A percentile compares a stretch with the other conserved stretches of the same genome.
Evolutionary conservation across 2,329 filamentous ascomycete genomes (phyloP).

Genomic region (Grosmannia huntii): DNA sequence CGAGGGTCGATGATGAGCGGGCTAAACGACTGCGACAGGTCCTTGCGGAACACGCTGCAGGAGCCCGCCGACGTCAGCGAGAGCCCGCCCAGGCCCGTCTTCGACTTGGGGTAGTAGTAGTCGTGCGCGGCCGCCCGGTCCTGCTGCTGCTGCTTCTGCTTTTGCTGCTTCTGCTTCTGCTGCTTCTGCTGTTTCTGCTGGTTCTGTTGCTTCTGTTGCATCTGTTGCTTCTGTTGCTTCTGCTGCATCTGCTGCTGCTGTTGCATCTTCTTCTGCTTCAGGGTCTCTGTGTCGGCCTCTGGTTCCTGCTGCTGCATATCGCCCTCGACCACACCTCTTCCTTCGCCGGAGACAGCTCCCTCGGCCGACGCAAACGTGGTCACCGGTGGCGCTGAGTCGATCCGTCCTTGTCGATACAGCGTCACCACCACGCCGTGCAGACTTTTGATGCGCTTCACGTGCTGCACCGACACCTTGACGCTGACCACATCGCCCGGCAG

Average conservation of each 20-base stretch:
- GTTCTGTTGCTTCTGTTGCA: neutral
- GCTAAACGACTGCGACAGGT: slow-evolving; percentile 77
- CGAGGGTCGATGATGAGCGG: slow-evolving; percentile 78
- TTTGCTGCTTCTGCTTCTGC: neutral
- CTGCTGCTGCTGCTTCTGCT: neutral
- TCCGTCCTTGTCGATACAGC: slow-evolving; percentile 77
- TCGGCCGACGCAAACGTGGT: slow-evolving; percentile 26
- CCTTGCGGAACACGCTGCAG: slow-evolving; percentile 89
- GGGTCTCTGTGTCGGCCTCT: neutral
- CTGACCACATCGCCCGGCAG: slow-evolving; percentile 74
- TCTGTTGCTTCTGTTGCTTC: neutral
- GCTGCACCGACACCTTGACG: slow-evolving; percentile 69
- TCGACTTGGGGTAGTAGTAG: slow-evolving; percentile 76
- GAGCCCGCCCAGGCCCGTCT: slow-evolving; percentile 73
- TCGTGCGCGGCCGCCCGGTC: slow-evolving; percentile 18
- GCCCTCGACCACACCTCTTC: neutral
- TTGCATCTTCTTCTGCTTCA: neutral
- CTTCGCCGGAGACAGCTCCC: neutral
- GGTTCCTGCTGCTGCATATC: too few species aligned
- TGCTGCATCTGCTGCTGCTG: neutral
- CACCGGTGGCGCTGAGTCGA: slow-evolving; percentile 58
- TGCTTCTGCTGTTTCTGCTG: neutral
- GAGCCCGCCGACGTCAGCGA: slow-evolving; percentile 78
- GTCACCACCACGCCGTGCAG: slow-evolving; percentile 88
- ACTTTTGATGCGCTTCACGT: slow-evolving; percentile 82